These are phyloP conservation scores for Boletus pseudo-olivaceus DNA, from an alignment of 768 basidiomycete species.

Conservation along the genomic window DNA sequence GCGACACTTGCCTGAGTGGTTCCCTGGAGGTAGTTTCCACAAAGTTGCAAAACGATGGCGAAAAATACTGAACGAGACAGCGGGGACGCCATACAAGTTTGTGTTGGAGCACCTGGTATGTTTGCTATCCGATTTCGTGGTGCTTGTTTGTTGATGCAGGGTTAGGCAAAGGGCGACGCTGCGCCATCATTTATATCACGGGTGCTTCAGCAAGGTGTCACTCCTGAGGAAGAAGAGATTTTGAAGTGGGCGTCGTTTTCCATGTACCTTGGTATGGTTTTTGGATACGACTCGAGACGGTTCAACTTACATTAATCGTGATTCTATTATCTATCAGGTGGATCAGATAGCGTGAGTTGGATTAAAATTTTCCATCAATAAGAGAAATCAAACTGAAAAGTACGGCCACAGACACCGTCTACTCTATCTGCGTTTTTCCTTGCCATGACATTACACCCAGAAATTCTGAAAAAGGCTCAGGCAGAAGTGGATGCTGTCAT, in stretches of 20 bases:
- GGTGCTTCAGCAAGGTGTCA: too few relatives aligned
- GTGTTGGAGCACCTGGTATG: too few relatives aligned
- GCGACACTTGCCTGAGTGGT: too few relatives aligned
- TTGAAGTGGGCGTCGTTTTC: slow-evolving; percentile 16
- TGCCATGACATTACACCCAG: slow-evolving; percentile 13
- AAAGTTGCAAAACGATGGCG: too few relatives aligned
- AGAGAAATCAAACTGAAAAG: neutral
- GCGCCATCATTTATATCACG: too few relatives aligned
- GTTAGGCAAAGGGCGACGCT: too few relatives aligned
- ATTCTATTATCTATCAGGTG: slow-evolving; percentile 21
- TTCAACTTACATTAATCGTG: neutral
- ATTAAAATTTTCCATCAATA: slow-evolving; percentile 26
- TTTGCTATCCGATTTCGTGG: too few relatives aligned
- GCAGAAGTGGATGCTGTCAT: slow-evolving; percentile 10
- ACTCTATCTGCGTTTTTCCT: slow-evolving; percentile 17
- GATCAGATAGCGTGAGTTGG: slow-evolving; percentile 10
- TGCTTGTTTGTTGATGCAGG: too few relatives aligned
- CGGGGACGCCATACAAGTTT: too few relatives aligned
- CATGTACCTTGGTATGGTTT: slow-evolving; percentile 16
- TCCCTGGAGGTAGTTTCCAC: too few relatives aligned
- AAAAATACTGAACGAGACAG: too few relatives aligned
- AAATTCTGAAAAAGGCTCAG: slow-evolving; percentile 8
- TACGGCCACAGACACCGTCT: neutral
- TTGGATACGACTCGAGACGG: too few relatives aligned
- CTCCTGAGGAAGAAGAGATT: slow-evolving; percentile 10